Base-by-base conservation (phyloP, 805 yeast genomes). In the Kodamaea neixiangensis region DNA sequence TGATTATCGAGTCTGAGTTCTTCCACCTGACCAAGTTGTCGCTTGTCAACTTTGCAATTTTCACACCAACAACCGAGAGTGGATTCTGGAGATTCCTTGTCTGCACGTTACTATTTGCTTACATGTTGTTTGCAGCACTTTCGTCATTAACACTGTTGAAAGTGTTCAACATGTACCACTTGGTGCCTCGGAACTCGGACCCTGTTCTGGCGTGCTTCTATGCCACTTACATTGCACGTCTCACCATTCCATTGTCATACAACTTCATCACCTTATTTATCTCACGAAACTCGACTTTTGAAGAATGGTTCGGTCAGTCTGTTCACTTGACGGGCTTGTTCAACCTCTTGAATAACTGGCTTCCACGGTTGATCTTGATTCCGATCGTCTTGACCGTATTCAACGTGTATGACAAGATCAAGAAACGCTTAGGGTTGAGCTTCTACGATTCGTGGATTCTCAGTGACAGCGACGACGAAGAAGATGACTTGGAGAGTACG, bases 181-280 rank as follows among this genome's bases (percentile, higher is more conserved):
- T 89, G 51, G 90, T 87, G 11, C 82, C 85, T 15, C 78, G 77
- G 54, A 78, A 83, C 48, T 85, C 93, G 0, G 93, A 86, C 62
- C 86, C 89, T 0, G 86, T 88, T 0, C 83, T 89, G 13, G 78
- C 87, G 18, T 76, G 89, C 31, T 89, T 89, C 63, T 89, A 87
- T 64, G 82, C 91, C 17, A 86, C 87, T 59, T 89, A 89, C 59
- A 83, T 89, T 15, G 86, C 92, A 47, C 82, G 96, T 55, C 72
- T 89, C 63, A 87, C 96, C 0, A 84, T 89, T 10, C 96, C 96
- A 9, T 72, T 89, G 54, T 82, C 89, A 20, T 89, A 86, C 68
- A 89, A 89, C 67, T 89, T 87, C 62, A 66, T 89, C 50, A 86
- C 87, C 46, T 71, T 89, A 48, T 77, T 86, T 51, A 76, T 82